phyloP scores from a whole-genome alignment of 768 basidiomycete genomes.

The Mycena maculata region DNA sequence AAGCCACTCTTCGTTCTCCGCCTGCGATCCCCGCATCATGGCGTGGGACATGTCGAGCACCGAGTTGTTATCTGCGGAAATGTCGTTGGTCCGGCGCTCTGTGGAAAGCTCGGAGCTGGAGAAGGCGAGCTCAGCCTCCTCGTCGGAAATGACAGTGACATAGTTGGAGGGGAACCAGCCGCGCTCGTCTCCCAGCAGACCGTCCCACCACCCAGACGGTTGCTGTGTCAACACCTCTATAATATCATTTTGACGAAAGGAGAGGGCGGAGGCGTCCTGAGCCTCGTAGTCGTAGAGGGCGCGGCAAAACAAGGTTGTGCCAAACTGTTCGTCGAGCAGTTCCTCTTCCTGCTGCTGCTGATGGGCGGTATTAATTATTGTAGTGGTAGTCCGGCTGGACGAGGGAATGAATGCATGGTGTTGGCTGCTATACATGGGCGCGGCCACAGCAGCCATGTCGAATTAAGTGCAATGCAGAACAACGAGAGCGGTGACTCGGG shows the following conservation, averaged over 20 bases:
- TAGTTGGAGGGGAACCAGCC: slow-evolving; percentile 99
- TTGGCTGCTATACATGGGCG: slow-evolving; percentile 32
- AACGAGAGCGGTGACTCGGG: slow-evolving; percentile 1
- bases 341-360: slow-evolving; percentile 47
- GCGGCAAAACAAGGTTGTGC: slow-evolving; percentile 85
- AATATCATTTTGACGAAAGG: slow-evolving; percentile 87
- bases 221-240: slow-evolving; percentile 94
- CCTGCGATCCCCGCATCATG: slow-evolving; percentile 56
- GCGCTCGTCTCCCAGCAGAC: slow-evolving; percentile 86
- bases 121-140: slow-evolving; percentile 80
- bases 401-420: slow-evolving; percentile 23
- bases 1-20: slow-evolving; percentile 69
- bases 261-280: slow-evolving; percentile 89
- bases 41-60: slow-evolving; percentile 62
- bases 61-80: slow-evolving; percentile 43
- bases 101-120: slow-evolving; percentile 60
- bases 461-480: slow-evolving; percentile 12
- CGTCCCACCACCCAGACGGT: slow-evolving; percentile 99
- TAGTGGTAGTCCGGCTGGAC: slow-evolving; percentile 15
- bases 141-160: slow-evolving; percentile 80
- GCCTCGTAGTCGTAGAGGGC: slow-evolving; percentile 93
- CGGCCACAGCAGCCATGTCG: slow-evolving; percentile 34
- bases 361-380: slow-evolving; percentile 19
- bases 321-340: slow-evolving; percentile 68
- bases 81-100: slow-evolving; percentile 41